A percentile compares a stretch with the other conserved stretches of the same genome.
Evolutionary conservation across 371 early-diverging fungal genomes (phyloP).

Genomic region (Lichtheimia corymbifera): DNA sequence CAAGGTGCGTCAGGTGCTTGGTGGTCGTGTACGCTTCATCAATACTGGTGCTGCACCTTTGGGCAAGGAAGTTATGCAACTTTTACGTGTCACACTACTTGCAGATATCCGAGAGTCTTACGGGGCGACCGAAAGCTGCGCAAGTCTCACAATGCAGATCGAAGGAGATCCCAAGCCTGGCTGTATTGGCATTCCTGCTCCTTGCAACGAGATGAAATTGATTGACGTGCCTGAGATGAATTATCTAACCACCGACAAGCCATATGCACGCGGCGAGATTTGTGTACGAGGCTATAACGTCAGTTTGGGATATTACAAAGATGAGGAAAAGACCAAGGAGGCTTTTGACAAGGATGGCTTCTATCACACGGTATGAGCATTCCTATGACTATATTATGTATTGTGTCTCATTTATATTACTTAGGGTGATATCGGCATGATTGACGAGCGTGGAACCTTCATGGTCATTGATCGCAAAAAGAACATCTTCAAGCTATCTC

Average conservation of each 20-base stretch:
- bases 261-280: constrained; percentile 88
- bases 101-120: constrained; percentile 73
- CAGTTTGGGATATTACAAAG: constrained; percentile 84
- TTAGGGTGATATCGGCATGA: constrained; percentile 84
- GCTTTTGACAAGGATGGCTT: constrained; percentile 86
- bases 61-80: constrained; percentile 77
- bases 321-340: constrained; percentile 80
- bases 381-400: too few relatives aligned
- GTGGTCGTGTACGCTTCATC: constrained; percentile 84
- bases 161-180: constrained; percentile 56
- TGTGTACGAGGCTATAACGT: constrained; percentile 82
- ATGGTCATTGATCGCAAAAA: constrained; percentile 95
- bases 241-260: constrained; percentile 77
- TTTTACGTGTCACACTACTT: constrained; percentile 83
- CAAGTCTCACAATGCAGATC: constrained; percentile 57
- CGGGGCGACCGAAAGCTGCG: constrained; percentile 87
- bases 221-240: constrained; percentile 89
- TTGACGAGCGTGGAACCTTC: constrained; percentile 66
- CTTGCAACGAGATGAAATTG: constrained; percentile 77
- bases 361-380: constrained; percentile 69
- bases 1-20: constrained; percentile 82
- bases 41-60: constrained; percentile 95
- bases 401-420: too few relatives aligned
- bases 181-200: constrained; percentile 72
- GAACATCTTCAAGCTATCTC: constrained; percentile 94